Evolutionary conservation across 306 rosid species (phyloP).

Genomic region (Echinosophora koreensis): DNA sequence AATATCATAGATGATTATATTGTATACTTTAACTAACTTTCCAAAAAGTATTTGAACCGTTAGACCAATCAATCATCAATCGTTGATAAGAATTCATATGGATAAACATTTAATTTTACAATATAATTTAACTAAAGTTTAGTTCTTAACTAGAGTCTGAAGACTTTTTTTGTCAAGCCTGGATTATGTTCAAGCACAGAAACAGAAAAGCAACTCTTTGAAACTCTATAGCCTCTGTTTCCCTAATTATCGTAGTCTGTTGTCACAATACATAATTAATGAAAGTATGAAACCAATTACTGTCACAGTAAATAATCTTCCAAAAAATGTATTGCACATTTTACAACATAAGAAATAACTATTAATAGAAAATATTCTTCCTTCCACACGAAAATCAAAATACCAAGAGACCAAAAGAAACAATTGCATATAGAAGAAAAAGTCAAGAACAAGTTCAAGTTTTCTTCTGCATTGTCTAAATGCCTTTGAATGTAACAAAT

Average conservation of each 20-base stretch:
- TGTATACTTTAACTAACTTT: neutral
- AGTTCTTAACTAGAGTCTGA: neutral
- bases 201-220: neutral
- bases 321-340: constrained; percentile 2
- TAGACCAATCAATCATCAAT: neutral
- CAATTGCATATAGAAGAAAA: neutral
- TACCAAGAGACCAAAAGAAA: neutral
- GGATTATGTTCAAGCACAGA: neutral
- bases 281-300: neutral
- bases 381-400: neutral
- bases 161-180: neutral
- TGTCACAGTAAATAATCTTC: neutral
- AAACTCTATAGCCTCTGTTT: neutral
- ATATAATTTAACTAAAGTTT: neutral
- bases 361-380: neutral
- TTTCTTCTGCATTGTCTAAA: neutral
- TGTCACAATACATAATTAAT: neutral
- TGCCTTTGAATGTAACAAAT: neutral
- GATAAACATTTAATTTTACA: neutral
- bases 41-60: too few relatives aligned
- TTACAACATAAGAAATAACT: neutral
- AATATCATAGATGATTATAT: neutral
- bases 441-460: neutral
- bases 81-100: too few relatives aligned
- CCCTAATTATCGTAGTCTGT: neutral